Percentiles rank a stretch among this genome's conserved stretches.
Conservation (phyloP, 352 stramenopile species). For the Plasmopara muralis region DNA sequence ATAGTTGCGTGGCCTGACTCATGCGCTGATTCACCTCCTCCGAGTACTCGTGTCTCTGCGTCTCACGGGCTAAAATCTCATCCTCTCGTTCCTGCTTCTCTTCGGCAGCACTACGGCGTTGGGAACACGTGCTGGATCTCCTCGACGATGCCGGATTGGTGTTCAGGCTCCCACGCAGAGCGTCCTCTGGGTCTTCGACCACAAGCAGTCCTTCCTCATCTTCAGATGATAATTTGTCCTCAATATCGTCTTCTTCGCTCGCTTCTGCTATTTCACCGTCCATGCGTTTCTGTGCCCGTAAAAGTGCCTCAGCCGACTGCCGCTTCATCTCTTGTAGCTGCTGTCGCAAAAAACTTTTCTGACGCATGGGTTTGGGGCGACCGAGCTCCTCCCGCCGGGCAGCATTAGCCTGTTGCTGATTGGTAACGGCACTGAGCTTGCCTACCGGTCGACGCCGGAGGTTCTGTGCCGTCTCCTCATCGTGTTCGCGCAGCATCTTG, state of each 20-base stretch:
- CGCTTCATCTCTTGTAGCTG: slow-evolving; percentile 77
- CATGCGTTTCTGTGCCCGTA: slow-evolving; percentile 38
- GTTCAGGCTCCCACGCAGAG: slow-evolving; percentile 18
- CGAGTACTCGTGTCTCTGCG: slow-evolving; percentile 30
- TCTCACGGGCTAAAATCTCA: slow-evolving; percentile 23
- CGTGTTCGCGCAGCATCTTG: slow-evolving; percentile 52
- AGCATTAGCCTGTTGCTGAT: slow-evolving; percentile 25
- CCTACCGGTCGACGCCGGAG: slow-evolving; percentile 29
- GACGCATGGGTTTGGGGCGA: slow-evolving; percentile 36
- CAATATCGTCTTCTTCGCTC: slow-evolving; percentile 14
- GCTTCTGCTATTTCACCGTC: slow-evolving; percentile 34
- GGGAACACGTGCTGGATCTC: slow-evolving; percentile 25
- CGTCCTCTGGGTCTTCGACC: slow-evolving; percentile 36
- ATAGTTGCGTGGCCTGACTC: slow-evolving; percentile 50
- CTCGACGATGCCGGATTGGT: slow-evolving; percentile 31
- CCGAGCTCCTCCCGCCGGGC: slow-evolving; percentile 19
- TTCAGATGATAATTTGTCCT: slow-evolving; percentile 15
- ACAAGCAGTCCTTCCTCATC: slow-evolving; percentile 31
- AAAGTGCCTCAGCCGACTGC: slow-evolving; percentile 51
- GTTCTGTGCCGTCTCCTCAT: slow-evolving; percentile 40
- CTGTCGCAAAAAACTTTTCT: slow-evolving; percentile 60
- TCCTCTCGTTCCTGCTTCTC: slow-evolving; percentile 28
- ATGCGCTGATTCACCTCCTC: slow-evolving; percentile 37
- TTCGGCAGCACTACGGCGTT: slow-evolving; percentile 22
- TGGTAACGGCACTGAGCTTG: slow-evolving; percentile 34